These are phyloP conservation scores for Gyrodon lividus DNA, from an alignment of 768 basidiomycete species.

Conservation along the genomic window DNA sequence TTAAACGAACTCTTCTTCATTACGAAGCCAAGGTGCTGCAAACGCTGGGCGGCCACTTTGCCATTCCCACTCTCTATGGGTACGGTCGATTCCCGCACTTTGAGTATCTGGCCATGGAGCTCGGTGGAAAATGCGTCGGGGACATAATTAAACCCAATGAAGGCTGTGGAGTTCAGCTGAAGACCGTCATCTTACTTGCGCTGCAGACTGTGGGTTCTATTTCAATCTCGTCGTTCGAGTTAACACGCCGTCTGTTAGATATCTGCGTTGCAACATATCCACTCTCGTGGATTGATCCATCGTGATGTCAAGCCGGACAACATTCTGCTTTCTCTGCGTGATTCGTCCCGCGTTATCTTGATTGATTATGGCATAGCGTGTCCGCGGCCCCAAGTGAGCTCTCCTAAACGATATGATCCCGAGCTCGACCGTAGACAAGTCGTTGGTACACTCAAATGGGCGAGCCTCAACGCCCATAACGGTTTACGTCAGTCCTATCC, in stretches of 20 bases:
- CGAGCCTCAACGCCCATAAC: slow-evolving; percentile 33
- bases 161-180: slow-evolving; percentile 14
- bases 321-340: slow-evolving; percentile 27
- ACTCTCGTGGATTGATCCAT: slow-evolving; percentile 30
- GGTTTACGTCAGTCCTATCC: background rate
- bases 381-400: background rate
- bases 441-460: slow-evolving; percentile 32
- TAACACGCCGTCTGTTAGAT: no score
- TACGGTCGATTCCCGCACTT: slow-evolving; percentile 35
- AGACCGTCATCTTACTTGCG: slow-evolving; percentile 17
- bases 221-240: background rate
- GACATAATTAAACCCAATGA: slow-evolving; percentile 12
- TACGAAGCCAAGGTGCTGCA: slow-evolving; percentile 31
- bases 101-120: slow-evolving; percentile 34
- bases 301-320: slow-evolving; percentile 39
- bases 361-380: slow-evolving; percentile 34
- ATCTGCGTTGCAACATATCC: background rate
- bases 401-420: slow-evolving; percentile 20
- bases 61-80: slow-evolving; percentile 33
- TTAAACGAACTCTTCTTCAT: slow-evolving; percentile 30
- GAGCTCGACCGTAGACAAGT: slow-evolving; percentile 15
- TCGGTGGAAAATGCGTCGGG: slow-evolving; percentile 9
- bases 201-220: background rate
- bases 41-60: slow-evolving; percentile 29
- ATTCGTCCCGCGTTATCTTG: slow-evolving; percentile 26